phyloP scores from a whole-genome alignment of 1,139 yeast genomes.

The Geotrichum carabidarum region DNA sequence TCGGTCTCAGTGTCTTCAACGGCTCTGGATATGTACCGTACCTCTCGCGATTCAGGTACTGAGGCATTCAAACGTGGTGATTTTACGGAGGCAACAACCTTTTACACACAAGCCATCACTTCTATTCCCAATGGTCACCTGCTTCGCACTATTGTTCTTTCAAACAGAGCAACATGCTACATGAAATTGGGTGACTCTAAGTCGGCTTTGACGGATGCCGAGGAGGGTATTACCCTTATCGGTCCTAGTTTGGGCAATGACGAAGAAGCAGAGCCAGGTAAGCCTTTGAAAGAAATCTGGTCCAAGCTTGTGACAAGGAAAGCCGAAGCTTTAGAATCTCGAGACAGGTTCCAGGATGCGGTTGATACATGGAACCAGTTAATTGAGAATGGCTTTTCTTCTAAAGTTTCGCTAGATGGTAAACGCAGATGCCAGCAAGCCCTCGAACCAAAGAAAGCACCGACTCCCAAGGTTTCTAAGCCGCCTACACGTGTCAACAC shows the following conservation, averaged over 20 bases:
- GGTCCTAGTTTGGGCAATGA: slow-evolving; percentile 42
- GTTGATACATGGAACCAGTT: slow-evolving; percentile 55
- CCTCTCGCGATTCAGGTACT: slow-evolving; percentile 57
- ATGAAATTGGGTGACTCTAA: slow-evolving; percentile 72
- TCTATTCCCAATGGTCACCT: slow-evolving; percentile 64
- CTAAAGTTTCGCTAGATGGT: slow-evolving; percentile 68
- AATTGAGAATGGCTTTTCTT: slow-evolving; percentile 62
- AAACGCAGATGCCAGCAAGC: slow-evolving; percentile 70
- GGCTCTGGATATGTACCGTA: slow-evolving; percentile 47
- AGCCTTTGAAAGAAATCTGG: slow-evolving; percentile 66
- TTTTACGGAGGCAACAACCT: slow-evolving; percentile 58
- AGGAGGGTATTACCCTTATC: slow-evolving; percentile 55
- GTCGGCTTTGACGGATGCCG: slow-evolving; percentile 51
- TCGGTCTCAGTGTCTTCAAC: slow-evolving; percentile 32
- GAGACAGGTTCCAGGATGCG: slow-evolving; percentile 66
- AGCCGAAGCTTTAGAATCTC: slow-evolving; percentile 79
- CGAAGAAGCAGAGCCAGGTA: slow-evolving; percentile 47
- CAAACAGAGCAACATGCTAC: slow-evolving; percentile 71
- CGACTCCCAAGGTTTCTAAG: slow-evolving; percentile 16
- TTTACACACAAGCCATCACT: slow-evolving; percentile 57
- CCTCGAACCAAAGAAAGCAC: slow-evolving; percentile 38
- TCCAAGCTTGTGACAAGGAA: slow-evolving; percentile 59
- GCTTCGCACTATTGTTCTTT: slow-evolving; percentile 59
- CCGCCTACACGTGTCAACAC: slow-evolving; percentile 28
- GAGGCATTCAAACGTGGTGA: slow-evolving; percentile 75